Conservation (phyloP, 2,329 filamentous ascomycete species). For the Chaetomium globosum region DNA sequence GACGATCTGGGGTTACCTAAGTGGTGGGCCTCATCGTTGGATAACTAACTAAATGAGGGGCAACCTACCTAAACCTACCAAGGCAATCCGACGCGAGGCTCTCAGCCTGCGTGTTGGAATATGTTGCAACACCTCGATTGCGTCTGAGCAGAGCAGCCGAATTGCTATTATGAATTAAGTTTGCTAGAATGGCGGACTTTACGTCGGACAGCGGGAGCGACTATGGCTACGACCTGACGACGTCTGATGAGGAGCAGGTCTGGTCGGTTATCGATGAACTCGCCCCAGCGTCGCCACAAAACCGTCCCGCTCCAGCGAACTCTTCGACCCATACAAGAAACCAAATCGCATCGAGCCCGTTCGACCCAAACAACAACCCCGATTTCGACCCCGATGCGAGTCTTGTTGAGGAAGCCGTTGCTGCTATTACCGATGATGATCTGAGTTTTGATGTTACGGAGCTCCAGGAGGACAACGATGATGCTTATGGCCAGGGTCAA, state of each 20-base stretch:
- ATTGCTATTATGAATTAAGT: slow-evolving; percentile 11
- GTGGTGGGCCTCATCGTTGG: not conserved
- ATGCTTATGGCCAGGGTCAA: slow-evolving; percentile 11
- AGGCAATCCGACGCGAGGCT: not conserved
- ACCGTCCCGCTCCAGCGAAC: slow-evolving; percentile 7
- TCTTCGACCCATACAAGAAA: not conserved
- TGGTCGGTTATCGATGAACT: slow-evolving; percentile 35
- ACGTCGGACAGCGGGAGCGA: slow-evolving; percentile 41
- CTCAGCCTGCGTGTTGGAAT: not conserved
- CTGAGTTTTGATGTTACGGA: slow-evolving; percentile 34
- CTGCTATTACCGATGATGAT: slow-evolving; percentile 33
- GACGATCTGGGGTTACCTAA: not conserved
- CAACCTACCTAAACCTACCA: no score
- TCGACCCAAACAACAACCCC: slow-evolving; percentile 10
- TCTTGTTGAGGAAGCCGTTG: slow-evolving; percentile 24
- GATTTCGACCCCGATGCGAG: slow-evolving; percentile 7
- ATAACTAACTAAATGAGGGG: slow-evolving; percentile 6
- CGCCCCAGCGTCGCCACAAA: slow-evolving; percentile 24
- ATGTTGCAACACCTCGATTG: not conserved
- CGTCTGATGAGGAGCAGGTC: slow-evolving; percentile 52
- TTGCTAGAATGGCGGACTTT: slow-evolving; percentile 31
- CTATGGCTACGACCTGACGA: slow-evolving; percentile 52
- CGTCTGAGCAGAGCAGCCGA: not conserved
- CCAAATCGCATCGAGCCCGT: not conserved
- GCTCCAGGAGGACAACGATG: slow-evolving; percentile 25